A percentile compares a stretch with the other conserved stretches of the same genome.
Conservation (phyloP, 305 asterid genomes). For the Fraxinus sp. region DNA sequence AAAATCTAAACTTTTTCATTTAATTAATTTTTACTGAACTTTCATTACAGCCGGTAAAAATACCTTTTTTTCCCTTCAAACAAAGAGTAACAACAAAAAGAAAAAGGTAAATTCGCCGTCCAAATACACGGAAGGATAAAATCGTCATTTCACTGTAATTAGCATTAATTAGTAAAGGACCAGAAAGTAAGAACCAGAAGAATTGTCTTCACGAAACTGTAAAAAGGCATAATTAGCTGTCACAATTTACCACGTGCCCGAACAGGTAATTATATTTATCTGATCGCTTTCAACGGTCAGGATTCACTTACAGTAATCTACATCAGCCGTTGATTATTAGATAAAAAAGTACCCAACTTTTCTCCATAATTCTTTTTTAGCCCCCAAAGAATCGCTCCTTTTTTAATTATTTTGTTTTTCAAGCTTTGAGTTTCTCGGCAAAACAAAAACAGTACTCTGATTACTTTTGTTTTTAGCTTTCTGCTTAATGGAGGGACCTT, state of each 20-base stretch:
- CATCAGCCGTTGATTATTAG: conserved; percentile 36
- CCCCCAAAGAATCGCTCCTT: conserved; percentile 27
- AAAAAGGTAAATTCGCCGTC: background rate
- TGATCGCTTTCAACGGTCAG: conserved; percentile 29
- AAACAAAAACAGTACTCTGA: conserved; percentile 21
- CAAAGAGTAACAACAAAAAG: background rate
- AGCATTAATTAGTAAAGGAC: background rate
- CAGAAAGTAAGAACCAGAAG: background rate
- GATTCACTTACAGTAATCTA: conserved; percentile 17
- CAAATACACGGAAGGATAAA: background rate
- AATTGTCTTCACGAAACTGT: conserved; percentile 22
- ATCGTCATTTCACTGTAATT: background rate
- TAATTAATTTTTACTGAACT: background rate
- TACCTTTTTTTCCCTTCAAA: background rate
- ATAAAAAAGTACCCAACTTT: conserved; percentile 11
- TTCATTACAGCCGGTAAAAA: background rate
- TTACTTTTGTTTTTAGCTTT: conserved; percentile 35
- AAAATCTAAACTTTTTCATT: background rate
- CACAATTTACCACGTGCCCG: conserved; percentile 43
- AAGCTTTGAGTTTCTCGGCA: conserved; percentile 30
- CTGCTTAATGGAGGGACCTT: conserved; percentile 70
- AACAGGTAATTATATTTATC: conserved; percentile 19
- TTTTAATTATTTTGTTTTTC: background rate
- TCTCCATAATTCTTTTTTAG: conserved; percentile 19
- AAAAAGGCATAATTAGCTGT: conserved; percentile 49